These are phyloP conservation scores for Colletotrichum euphorbiae DNA, from an alignment of 2,329 filamentous ascomycete genomes.

Conservation along the genomic window DNA sequence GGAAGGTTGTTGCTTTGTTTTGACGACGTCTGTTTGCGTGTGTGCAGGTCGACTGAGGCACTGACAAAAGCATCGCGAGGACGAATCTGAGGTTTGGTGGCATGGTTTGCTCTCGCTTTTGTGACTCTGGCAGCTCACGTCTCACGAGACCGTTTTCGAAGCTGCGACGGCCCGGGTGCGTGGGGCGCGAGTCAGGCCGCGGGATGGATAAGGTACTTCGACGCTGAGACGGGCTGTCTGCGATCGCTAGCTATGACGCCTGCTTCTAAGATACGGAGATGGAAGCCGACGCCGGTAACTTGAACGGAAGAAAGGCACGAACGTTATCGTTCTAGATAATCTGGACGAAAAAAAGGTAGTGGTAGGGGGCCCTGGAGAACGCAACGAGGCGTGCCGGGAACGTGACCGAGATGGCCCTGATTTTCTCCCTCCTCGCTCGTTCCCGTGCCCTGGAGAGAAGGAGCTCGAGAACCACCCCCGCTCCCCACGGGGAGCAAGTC, in stretches of 20 bases:
- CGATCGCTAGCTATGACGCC: too few species aligned
- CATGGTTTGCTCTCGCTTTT: neutral
- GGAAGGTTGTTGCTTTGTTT: constrained; percentile 10
- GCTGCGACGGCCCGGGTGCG: neutral
- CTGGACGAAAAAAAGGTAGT: too few species aligned
- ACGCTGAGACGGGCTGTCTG: too few species aligned
- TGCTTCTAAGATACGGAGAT: too few species aligned
- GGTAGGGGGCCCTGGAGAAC: too few species aligned
- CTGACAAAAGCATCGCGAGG: neutral
- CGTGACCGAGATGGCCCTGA: too few species aligned
- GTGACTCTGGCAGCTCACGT: too few species aligned
- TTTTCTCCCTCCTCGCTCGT: neutral
- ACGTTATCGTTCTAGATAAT: too few species aligned
- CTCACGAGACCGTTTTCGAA: too few species aligned
- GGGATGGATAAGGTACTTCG: neutral
- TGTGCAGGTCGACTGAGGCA: neutral
- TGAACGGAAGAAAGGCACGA: too few species aligned
- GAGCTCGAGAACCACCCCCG: neutral
- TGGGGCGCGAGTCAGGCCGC: neutral
- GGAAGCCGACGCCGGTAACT: too few species aligned
- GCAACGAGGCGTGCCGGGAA: too few species aligned
- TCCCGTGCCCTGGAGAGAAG: neutral
- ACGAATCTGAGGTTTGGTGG: fast-evolving
- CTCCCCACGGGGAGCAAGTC: constrained; percentile 35
- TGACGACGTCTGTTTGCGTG: neutral